Evolutionary conservation across 768 basidiomycete species (phyloP).

Genomic region (Butyriboletus loyo): DNA sequence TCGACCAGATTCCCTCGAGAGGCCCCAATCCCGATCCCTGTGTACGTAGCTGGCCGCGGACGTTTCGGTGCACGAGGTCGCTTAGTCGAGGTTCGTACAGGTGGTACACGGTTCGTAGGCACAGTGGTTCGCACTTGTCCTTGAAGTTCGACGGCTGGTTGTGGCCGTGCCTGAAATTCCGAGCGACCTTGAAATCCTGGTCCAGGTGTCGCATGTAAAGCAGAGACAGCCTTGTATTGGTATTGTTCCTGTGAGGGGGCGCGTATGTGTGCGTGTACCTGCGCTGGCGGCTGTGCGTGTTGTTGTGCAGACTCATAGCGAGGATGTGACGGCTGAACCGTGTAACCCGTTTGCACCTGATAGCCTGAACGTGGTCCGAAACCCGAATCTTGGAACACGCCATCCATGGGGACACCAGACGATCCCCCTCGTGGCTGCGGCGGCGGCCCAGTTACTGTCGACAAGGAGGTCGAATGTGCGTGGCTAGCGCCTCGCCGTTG

Average conservation of each 20-base stretch:
- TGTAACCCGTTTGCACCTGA: not conserved
- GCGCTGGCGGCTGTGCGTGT: constrained; percentile 6
- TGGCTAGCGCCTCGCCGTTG: constrained; percentile 7
- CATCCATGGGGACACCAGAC: not conserved
- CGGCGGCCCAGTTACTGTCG: constrained; percentile 24
- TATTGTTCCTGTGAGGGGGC: constrained; percentile 10
- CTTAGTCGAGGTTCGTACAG: constrained; percentile 16
- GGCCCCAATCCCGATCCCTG: not conserved
- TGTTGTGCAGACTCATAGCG: constrained; percentile 10
- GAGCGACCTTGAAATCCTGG: not conserved
- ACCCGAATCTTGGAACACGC: not conserved
- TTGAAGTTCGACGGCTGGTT: not conserved
- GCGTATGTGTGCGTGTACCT: not conserved
- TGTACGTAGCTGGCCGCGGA: constrained; percentile 2
- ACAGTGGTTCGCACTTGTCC: not conserved
- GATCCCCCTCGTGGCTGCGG: constrained; percentile 5
- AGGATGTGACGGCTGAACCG: not conserved
- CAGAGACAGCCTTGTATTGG: not conserved
- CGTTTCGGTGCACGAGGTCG: constrained; percentile 24
- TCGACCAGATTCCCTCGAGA: constrained; percentile 6
- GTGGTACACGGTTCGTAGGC: not conserved
- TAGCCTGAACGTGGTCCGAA: not conserved
- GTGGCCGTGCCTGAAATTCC: not conserved
- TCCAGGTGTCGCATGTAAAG: not conserved
- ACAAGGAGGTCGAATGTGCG: constrained; percentile 22